Evolutionary conservation across 176 grass and related monocot genomes (phyloP).

Genomic region (Ensete glaucum): DNA sequence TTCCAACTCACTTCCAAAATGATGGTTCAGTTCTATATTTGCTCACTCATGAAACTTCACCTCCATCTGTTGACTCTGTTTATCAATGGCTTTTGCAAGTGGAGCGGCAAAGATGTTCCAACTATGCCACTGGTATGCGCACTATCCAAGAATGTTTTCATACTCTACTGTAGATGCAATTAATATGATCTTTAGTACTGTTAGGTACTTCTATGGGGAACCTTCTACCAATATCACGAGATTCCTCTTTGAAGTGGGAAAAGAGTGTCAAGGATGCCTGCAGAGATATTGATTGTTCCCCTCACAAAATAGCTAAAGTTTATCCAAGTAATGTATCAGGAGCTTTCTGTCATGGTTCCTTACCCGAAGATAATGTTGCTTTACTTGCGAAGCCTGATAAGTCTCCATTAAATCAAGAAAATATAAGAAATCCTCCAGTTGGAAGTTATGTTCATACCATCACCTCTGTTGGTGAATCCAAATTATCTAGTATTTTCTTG

Average conservation of each 20-base stretch:
- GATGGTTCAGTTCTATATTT: slow-evolving; percentile 70
- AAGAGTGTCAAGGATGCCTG: background rate
- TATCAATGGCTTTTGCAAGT: slow-evolving; percentile 46
- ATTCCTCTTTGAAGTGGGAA: background rate
- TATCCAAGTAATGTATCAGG: slow-evolving; percentile 7
- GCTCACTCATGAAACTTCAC: slow-evolving; percentile 55
- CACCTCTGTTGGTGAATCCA: slow-evolving; percentile 21
- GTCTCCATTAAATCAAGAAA: slow-evolving; percentile 26
- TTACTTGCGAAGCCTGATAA: slow-evolving; percentile 21
- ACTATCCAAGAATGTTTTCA: slow-evolving; percentile 6
- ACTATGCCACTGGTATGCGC: slow-evolving; percentile 25
- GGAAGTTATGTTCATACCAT: background rate
- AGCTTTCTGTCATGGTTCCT: slow-evolving; percentile 12
- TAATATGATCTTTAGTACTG: background rate
- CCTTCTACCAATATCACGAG: background rate
- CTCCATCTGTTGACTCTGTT: slow-evolving; percentile 61
- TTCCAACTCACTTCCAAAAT: slow-evolving; percentile 88
- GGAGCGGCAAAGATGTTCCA: slow-evolving; percentile 22
- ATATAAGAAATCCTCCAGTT: background rate
- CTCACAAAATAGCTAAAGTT: slow-evolving; percentile 19
- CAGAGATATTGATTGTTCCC: background rate
- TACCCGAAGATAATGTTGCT: slow-evolving; percentile 20
- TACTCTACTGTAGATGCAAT: background rate
- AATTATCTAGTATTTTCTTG: slow-evolving; percentile 8
- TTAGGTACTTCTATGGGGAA: slow-evolving; percentile 18